A percentile compares a stretch with the other conserved stretches of the same genome.
Evolutionary conservation across 2,329 filamentous ascomycete species (phyloP).

Genomic region (Phoma sp.): DNA sequence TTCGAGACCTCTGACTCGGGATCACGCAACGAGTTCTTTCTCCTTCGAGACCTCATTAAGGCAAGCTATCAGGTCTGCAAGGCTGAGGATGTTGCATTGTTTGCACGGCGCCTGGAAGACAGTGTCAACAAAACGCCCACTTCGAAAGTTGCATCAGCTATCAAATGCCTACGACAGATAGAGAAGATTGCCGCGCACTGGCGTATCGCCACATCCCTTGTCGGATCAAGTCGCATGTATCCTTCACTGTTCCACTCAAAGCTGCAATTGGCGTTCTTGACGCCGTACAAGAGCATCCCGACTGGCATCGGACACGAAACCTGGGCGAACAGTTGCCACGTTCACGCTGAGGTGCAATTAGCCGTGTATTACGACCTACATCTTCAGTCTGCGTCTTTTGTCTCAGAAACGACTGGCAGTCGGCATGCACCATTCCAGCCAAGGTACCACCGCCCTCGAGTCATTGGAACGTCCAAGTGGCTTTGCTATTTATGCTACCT

Average conservation of each 20-base stretch:
- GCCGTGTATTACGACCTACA: constrained; percentile 8
- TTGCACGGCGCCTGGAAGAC: constrained; percentile 6
- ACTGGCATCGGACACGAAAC: constrained; percentile 11
- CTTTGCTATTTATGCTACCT: constrained; percentile 14
- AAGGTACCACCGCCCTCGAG: constrained; percentile 1
- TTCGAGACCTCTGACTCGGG: neutral
- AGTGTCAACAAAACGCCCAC: constrained; percentile 8
- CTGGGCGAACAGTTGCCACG: constrained; percentile 15
- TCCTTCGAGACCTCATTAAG: constrained; percentile 2
- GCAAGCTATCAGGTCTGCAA: constrained; percentile 7
- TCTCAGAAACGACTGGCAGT: neutral
- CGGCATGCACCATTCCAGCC: no score
- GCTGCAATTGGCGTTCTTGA: constrained; percentile 1
- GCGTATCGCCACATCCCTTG: constrained; percentile 3
- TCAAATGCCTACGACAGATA: constrained; percentile 13
- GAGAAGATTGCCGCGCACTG: constrained; percentile 14
- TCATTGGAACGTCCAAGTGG: constrained; percentile 15
- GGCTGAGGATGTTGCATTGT: neutral
- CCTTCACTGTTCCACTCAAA: neutral
- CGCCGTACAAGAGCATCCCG: constrained; percentile 9
- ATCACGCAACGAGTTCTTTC: neutral
- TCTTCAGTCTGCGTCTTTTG: neutral
- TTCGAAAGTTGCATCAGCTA: constrained; percentile 14
- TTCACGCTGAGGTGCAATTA: constrained; percentile 14
- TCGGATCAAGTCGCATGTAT: neutral